Evolutionary conservation across 2,329 filamentous ascomycete species (phyloP).

Genomic region (Tothia fuscella): DNA sequence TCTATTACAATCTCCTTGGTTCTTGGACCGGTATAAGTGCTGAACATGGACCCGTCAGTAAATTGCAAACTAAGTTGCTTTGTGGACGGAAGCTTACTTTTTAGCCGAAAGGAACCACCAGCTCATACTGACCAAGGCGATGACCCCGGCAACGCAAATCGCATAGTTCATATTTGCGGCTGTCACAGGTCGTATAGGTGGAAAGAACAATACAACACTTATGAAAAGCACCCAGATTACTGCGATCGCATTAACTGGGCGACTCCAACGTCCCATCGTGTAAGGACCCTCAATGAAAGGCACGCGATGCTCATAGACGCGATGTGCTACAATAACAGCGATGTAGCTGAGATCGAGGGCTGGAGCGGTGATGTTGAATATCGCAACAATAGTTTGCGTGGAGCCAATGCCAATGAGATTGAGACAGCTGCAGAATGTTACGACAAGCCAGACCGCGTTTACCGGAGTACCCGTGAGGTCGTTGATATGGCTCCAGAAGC

Average conservation of each 20-base stretch:
- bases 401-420: slow-evolving; percentile 41
- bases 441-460: slow-evolving; percentile 53
- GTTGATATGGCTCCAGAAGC: slow-evolving; percentile 42
- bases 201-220: slow-evolving; percentile 46
- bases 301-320: slow-evolving; percentile 40
- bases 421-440: slow-evolving; percentile 41
- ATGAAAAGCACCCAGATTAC: slow-evolving; percentile 52
- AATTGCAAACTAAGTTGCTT: slow-evolving; percentile 7
- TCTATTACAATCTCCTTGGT: slow-evolving; percentile 40
- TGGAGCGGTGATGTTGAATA: slow-evolving; percentile 36
- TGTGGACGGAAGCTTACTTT: slow-evolving; percentile 18
- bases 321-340: slow-evolving; percentile 47
- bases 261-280: slow-evolving; percentile 44
- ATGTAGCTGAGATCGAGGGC: slow-evolving; percentile 43
- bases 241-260: slow-evolving; percentile 42
- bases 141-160: slow-evolving; percentile 34
- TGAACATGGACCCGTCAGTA: slow-evolving; percentile 19
- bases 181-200: slow-evolving; percentile 30
- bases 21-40: slow-evolving; percentile 47
- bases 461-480: slow-evolving; percentile 44
- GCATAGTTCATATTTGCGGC: slow-evolving; percentile 37
- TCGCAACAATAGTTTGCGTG: slow-evolving; percentile 37
- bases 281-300: slow-evolving; percentile 46
- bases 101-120: slow-evolving; percentile 34
- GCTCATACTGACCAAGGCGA: slow-evolving; percentile 34